phyloP scores from a whole-genome alignment of 73 alveolate genomes.

The Blepharisma stoltei region DNA sequence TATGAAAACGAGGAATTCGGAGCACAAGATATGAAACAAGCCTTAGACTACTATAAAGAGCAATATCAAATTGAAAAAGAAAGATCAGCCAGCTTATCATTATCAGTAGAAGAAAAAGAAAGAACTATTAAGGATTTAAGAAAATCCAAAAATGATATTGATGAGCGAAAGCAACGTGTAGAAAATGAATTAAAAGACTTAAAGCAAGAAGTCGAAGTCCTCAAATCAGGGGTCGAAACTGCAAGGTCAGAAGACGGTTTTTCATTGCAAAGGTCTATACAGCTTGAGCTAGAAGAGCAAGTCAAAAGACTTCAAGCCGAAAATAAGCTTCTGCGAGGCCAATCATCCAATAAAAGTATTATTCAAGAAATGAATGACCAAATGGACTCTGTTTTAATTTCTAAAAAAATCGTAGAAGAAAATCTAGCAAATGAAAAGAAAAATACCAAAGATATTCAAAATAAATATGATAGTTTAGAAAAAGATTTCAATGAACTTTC shows the following conservation, averaged over 20 bases:
- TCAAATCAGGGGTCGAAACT: neutral
- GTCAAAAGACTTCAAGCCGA: neutral
- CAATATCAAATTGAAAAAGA: slow-evolving; percentile 17
- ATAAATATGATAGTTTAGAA: neutral
- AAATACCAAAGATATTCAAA: neutral
- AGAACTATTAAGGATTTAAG: neutral
- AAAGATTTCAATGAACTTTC: neutral
- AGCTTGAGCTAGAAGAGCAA: slow-evolving; percentile 6
- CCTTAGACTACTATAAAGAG: slow-evolving; percentile 16
- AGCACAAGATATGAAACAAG: neutral
- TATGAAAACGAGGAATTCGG: neutral
- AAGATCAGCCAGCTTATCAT: neutral
- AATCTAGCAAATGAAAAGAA: neutral
- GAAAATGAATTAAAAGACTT: slow-evolving; percentile 5
- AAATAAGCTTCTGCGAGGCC: neutral
- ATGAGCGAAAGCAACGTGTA: neutral
- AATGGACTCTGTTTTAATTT: neutral
- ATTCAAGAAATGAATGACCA: slow-evolving; percentile 1
- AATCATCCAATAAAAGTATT: neutral
- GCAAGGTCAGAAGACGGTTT: slow-evolving; percentile 2
- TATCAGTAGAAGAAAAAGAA: slow-evolving; percentile 3
- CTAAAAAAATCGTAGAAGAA: neutral
- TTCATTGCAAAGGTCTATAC: neutral
- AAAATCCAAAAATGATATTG: neutral
- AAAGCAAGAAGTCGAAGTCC: neutral